phyloP scores from a whole-genome alignment of 1,139 yeast species.

The Candida freyschussii region DNA sequence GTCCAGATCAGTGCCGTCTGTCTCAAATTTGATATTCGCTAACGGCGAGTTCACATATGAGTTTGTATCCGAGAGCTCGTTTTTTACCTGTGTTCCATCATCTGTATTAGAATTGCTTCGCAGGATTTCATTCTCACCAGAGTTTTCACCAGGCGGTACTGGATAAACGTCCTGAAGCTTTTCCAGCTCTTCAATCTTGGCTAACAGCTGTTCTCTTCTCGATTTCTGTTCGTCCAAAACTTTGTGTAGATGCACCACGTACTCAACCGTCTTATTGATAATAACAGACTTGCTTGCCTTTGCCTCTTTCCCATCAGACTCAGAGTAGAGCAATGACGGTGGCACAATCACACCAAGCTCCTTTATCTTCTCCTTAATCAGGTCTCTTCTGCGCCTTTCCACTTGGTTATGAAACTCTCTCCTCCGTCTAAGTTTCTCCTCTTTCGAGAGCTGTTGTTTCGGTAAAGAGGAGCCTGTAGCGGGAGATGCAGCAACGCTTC shows the following conservation, averaged over 20 bases:
- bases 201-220: conserved; percentile 30
- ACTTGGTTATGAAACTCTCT: conserved; percentile 80
- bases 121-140: conserved; percentile 4
- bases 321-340: conserved; percentile 54
- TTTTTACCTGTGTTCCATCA: too few species aligned
- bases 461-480: conserved; percentile 30
- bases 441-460: conserved; percentile 53
- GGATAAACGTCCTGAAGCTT: conserved; percentile 16
- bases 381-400: conserved; percentile 71
- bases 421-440: conserved; percentile 63
- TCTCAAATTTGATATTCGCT: conserved; percentile 11
- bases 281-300: conserved; percentile 72
- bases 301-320: conserved; percentile 53
- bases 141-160: conserved; percentile 5
- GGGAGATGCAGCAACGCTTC: conserved; percentile 23
- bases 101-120: background rate
- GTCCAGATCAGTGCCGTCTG: conserved; percentile 11
- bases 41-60: conserved; percentile 9
- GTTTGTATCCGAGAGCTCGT: conserved; percentile 7
- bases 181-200: conserved; percentile 34
- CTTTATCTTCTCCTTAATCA: conserved; percentile 70
- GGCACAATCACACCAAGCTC: conserved; percentile 70
- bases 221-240: conserved; percentile 39
- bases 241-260: conserved; percentile 49
- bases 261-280: conserved; percentile 63